Conservation (phyloP, 2,329 filamentous ascomycete species). For the Sporothrix variecibatus region DNA sequence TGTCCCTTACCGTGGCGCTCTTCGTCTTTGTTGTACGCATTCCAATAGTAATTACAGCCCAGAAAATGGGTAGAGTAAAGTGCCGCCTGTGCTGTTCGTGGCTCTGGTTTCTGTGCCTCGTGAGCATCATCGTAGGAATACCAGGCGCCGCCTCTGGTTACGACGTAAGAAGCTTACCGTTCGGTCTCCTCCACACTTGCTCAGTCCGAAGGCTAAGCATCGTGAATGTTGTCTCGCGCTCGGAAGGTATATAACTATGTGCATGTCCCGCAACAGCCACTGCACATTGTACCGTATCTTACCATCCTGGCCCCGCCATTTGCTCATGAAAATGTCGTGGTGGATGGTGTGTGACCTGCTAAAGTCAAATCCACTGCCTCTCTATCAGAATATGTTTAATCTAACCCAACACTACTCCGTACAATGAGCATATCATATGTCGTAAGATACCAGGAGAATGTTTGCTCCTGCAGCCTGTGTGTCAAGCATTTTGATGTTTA, state of each 20-base stretch:
- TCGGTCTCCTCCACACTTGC: not conserved
- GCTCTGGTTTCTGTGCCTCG: not conserved
- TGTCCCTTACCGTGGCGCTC: not conserved
- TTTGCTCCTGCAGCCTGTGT: not conserved
- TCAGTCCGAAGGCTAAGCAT: not conserved
- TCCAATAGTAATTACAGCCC: not conserved
- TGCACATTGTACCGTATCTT: no score
- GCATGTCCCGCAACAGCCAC: not conserved
- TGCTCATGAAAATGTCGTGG: not conserved
- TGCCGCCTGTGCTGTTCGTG: not conserved
- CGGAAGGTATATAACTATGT: not conserved
- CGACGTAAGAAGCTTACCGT: not conserved
- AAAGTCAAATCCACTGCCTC: not conserved
- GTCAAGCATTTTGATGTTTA: not conserved
- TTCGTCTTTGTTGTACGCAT: not conserved
- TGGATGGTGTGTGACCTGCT: not conserved
- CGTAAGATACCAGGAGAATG: not conserved
- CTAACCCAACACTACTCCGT: not conserved
- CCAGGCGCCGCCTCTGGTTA: not conserved
- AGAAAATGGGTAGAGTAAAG: not conserved
- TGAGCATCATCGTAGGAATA: not conserved
- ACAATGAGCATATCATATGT: not conserved
- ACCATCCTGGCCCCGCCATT: not conserved
- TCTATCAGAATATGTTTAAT: not conserved
- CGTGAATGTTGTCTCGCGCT: not conserved